These are phyloP conservation scores for Thielaviopsis populi DNA, from an alignment of 2,329 filamentous ascomycete genomes.

Conservation along the genomic window DNA sequence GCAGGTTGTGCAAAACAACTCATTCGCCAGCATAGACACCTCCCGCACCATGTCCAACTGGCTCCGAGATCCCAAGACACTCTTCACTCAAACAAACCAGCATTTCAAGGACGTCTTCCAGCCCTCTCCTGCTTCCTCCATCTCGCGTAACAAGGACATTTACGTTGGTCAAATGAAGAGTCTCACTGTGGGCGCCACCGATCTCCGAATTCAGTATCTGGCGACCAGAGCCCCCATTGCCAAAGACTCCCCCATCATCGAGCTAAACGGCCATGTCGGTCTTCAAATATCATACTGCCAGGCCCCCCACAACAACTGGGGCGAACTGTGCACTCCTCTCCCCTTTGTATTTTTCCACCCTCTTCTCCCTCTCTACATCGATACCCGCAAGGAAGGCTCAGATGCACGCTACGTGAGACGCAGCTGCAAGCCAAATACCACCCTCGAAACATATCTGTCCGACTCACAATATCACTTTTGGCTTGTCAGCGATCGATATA, in stretches of 20 bases:
- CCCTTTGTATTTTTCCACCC: constrained; percentile 83
- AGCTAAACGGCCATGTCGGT: constrained; percentile 66
- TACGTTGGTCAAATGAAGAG: constrained; percentile 37
- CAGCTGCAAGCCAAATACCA: constrained; percentile 83
- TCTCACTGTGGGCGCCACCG: constrained; percentile 30
- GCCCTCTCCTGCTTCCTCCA: constrained; percentile 29
- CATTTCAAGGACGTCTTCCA: constrained; percentile 55
- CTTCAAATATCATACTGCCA: constrained; percentile 59
- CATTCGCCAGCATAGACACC: constrained; percentile 60
- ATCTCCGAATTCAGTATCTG: constrained; percentile 57
- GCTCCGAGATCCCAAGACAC: constrained; percentile 57
- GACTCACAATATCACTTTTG: constrained; percentile 76
- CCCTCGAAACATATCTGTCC: constrained; percentile 71
- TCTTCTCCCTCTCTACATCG: constrained; percentile 77
- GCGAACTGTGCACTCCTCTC: constrained; percentile 46
- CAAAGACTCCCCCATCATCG: constrained; percentile 43
- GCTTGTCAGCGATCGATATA: constrained; percentile 68
- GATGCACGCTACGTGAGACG: constrained; percentile 75
- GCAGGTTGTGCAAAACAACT: constrained; percentile 53
- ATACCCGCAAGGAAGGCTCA: constrained; percentile 77
- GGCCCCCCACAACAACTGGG: constrained; percentile 51
- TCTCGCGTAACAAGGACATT: constrained; percentile 30
- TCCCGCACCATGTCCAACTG: constrained; percentile 62
- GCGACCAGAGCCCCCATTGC: constrained; percentile 36
- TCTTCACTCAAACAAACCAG: constrained; percentile 53